Conservation (phyloP, 2,329 filamentous ascomycete genomes). For the Endocalyx cinctus region DNA sequence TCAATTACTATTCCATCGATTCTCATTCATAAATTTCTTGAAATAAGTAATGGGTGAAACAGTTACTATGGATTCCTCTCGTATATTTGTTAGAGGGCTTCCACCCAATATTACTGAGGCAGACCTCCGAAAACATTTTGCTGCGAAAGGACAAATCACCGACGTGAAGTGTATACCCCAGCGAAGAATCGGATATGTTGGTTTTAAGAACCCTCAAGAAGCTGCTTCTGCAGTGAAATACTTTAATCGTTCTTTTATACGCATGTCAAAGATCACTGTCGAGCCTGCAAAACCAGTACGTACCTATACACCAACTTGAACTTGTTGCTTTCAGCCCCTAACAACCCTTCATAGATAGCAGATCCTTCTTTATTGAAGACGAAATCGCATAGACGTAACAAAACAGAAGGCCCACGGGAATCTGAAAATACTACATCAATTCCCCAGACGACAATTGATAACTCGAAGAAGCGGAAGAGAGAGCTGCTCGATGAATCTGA, state of each 20-base stretch:
- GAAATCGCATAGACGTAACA: slow-evolving; percentile 11
- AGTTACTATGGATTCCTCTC: slow-evolving; percentile 56
- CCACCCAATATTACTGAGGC: slow-evolving; percentile 81
- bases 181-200: slow-evolving; percentile 90
- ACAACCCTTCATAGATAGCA: slow-evolving; percentile 26
- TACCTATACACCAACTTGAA: slow-evolving; percentile 9
- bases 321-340: slow-evolving; percentile 1
- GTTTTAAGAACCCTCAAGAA: slow-evolving; percentile 78
- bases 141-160: slow-evolving; percentile 69
- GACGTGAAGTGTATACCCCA: slow-evolving; percentile 89
- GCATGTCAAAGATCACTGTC: slow-evolving; percentile 89
- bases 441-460: slow-evolving; percentile 28
- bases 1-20: too few relatives aligned
- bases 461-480: slow-evolving; percentile 64
- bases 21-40: too few relatives aligned
- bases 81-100: slow-evolving; percentile 74
- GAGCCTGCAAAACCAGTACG: slow-evolving; percentile 79
- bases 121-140: slow-evolving; percentile 86
- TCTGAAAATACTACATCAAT: slow-evolving; percentile 4
- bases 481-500: slow-evolving; percentile 57
- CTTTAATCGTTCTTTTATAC: slow-evolving; percentile 92
- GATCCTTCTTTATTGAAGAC: slow-evolving; percentile 35
- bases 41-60: too few relatives aligned
- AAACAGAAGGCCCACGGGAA: neutral
- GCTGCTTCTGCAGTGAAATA: slow-evolving; percentile 83